phyloP scores from a whole-genome alignment of 306 rosid genomes.

The Ceratonia siliqua region DNA sequence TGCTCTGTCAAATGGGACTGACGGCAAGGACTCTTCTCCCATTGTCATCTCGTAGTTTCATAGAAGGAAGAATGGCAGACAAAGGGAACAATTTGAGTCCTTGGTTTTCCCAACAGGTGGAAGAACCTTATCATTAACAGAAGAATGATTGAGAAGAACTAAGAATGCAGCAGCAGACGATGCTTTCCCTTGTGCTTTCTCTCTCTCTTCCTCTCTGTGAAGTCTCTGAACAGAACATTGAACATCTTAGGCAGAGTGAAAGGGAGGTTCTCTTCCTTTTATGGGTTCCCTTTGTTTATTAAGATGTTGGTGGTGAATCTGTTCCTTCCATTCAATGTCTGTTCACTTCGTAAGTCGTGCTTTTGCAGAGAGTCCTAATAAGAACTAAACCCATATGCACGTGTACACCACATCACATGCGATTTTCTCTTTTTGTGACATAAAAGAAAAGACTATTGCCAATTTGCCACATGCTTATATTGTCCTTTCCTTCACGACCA shows the following conservation, averaged over 20 bases:
- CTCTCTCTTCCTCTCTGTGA: no score
- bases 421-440: slow-evolving; percentile 28
- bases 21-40: slow-evolving; percentile 58
- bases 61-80: slow-evolving; percentile 36
- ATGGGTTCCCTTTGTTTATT: slow-evolving; percentile 25
- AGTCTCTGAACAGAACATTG: slow-evolving; percentile 29
- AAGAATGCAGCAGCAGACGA: slow-evolving; percentile 32
- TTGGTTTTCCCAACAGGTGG: slow-evolving; percentile 39
- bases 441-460: neutral
- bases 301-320: slow-evolving; percentile 33
- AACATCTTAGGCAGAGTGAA: slow-evolving; percentile 27
- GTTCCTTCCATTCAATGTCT: slow-evolving; percentile 41
- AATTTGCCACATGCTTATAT: slow-evolving; percentile 1
- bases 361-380: slow-evolving; percentile 21
- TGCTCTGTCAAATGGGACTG: slow-evolving; percentile 74
- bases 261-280: slow-evolving; percentile 17
- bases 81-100: slow-evolving; percentile 29
- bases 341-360: slow-evolving; percentile 50
- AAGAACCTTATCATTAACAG: slow-evolving; percentile 38
- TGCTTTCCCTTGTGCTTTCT: slow-evolving; percentile 27
- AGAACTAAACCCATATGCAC: slow-evolving; percentile 43
- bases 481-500: neutral
- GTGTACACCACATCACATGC: slow-evolving; percentile 72
- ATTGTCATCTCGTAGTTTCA: slow-evolving; percentile 53
- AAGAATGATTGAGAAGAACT: slow-evolving; percentile 45